Evolutionary conservation across 495 filamentous ascomycete genomes (phyloP), one percentile per base, ranked within the genome.

Genomic region (Hyphodiscus hymeniophilus): DNA sequence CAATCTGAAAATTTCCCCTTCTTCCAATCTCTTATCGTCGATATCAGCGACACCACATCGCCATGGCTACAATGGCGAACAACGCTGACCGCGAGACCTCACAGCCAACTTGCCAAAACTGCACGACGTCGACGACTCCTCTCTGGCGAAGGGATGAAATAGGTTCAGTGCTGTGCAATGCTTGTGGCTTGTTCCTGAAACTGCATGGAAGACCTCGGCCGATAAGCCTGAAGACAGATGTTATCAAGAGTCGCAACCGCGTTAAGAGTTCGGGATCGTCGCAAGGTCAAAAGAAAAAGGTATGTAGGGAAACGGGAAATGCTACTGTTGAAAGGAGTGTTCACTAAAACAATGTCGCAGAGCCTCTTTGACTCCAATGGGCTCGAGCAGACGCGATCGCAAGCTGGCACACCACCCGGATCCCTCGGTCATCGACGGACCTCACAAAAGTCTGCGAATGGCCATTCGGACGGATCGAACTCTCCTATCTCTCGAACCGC

Each of bases 171-270:
- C 86, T 99, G 34, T 99, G 92, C 79, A 99, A 99, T 68, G 92
- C 92, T 48, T 98, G 92, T 67, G 92, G 92, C 42, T 69, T 98
- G 33, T 98, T 95, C 68, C 73, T 98, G 54, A 99, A 99, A 72
- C 80, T 99, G 51, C 92, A 99, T 56, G 87, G 88, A 51, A 81
- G 89, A 17, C 80, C 94, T 52, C 82, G 92, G 43, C 94, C 94
- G 59, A 94, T 94, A 66, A 90, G 84, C 54, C 77, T 99, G 56
- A 99, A 99, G 71, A 99, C 94, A 36, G 94, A 99, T 72, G 89
- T 97, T 50, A 99, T 99, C 69, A 99, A 99, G 70, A 95, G 90
- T 70, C 89, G 92, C 57, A 99, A 99, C 63, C 81, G 92, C 45
- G 90, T 97, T 41, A 97, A 97, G 73, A 92, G 89, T 38, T 79